Base-by-base conservation (phyloP, 1,284 basidiomycete genomes). In the Clitocybe nebularis region DNA sequence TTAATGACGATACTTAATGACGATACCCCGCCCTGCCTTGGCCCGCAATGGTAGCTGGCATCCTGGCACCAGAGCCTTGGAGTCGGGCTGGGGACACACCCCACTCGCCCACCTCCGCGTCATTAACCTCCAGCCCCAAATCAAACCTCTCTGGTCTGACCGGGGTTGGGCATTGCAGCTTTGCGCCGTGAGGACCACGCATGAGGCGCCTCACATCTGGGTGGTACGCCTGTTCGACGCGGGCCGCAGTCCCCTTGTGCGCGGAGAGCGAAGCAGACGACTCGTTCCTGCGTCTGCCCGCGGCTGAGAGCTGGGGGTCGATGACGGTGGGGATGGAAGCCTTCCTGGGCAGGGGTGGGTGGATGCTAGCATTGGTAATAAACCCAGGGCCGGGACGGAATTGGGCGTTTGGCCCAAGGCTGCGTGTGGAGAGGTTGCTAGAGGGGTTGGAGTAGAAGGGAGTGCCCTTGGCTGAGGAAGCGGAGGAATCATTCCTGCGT, bases 201-300 rank as follows among this genome's bases (percentile, higher is more conserved):
- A 45, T 14, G 9, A 44, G 28, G 5, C 49, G 51, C 14, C 41
- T 36, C 6, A 43, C 30, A 8, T 43, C 49, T 4, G 36, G 41
- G 20, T 41, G 40, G 10, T 47, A 29, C 1, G 21, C 9, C 29
- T 8, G 14, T 5, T 17, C 29, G 13, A 8, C 11, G 29, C 29
- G 29, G 13, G 14, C 6, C 14, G 19, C 14, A 8, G 29, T 16
- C 9, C 14, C 14, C 29, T 32, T 32, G n/a, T n/a, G 48, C 2
- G 19, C 41, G 13, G 50, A 49, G 19, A 46, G 41, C 5, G 48
- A 48, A 1, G 46, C 41, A 21, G 45, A 46, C 13, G 51, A 50
- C 5, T 46, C 44, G 39, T 52, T 48, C 4, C 46, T 46, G 28
- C 40, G 46, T 32, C 48, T 32, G 8, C 44, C 36, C 5, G 44